phyloP scores from a whole-genome alignment of 208 protist species.

The Crithidia expoeki region DNA sequence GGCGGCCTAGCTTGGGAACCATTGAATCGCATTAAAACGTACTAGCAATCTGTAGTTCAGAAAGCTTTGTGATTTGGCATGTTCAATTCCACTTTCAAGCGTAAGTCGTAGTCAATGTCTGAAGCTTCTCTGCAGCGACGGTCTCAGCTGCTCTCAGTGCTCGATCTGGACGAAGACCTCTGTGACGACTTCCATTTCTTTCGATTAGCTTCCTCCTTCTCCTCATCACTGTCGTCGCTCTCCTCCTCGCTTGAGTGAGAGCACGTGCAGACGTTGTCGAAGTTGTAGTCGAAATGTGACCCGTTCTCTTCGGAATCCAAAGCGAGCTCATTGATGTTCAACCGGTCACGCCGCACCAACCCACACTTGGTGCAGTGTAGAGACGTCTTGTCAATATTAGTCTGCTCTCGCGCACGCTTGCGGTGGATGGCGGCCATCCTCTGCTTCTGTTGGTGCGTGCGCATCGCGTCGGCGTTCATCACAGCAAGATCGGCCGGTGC shows the following conservation, averaged over 20 bases:
- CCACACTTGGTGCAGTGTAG: constrained; percentile 88
- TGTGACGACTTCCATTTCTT: neutral
- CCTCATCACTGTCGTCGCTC: constrained; percentile 13
- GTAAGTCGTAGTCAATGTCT: too few relatives aligned
- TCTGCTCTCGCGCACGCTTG: constrained; percentile 84
- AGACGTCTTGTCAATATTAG: constrained; percentile 71
- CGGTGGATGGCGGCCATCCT: constrained; percentile 48
- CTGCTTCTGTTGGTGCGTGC: constrained; percentile 58
- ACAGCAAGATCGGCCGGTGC: constrained; percentile 47
- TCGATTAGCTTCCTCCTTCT: constrained; percentile 4
- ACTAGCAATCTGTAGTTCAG: too few relatives aligned
- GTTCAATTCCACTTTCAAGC: too few relatives aligned
- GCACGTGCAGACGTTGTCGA: constrained; percentile 85
- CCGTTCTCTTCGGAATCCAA: constrained; percentile 90
- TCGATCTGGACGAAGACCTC: neutral
- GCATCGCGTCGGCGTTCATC: constrained; percentile 81
- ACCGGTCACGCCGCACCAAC: constrained; percentile 74
- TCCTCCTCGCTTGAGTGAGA: constrained; percentile 67
- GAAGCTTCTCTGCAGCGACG: too few relatives aligned
- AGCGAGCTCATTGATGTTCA: constrained; percentile 88
- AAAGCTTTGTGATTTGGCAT: too few relatives aligned
- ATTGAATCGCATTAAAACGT: too few relatives aligned
- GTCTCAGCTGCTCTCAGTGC: constrained; percentile 1
- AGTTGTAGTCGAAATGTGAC: constrained; percentile 92
- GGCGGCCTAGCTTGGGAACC: too few relatives aligned